Conservation (phyloP, 2,329 filamentous ascomycete species). For the Chalara sp. region DNA sequence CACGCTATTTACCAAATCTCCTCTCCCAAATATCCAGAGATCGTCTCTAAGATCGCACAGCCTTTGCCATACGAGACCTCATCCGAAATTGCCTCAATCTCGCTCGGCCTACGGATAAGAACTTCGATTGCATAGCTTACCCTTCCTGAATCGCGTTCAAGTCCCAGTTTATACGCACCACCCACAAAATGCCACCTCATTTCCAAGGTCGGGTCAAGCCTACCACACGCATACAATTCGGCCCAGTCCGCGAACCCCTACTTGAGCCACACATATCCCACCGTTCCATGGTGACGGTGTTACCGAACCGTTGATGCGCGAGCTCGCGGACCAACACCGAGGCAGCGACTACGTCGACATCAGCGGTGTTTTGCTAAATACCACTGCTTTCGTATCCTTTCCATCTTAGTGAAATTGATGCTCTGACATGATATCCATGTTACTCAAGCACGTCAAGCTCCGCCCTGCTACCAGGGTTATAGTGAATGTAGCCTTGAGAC, state of each 20-base stretch:
- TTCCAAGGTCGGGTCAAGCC: slow-evolving; percentile 9
- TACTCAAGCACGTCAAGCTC: slow-evolving; percentile 60
- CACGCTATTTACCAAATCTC: slow-evolving; percentile 59
- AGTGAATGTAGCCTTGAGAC: slow-evolving; percentile 62
- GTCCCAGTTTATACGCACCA: slow-evolving; percentile 6
- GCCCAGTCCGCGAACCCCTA: slow-evolving; percentile 67
- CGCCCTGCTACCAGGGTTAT: slow-evolving; percentile 61
- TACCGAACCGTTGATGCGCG: slow-evolving; percentile 71
- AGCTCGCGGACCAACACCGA: slow-evolving; percentile 52
- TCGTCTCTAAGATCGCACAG: slow-evolving; percentile 65
- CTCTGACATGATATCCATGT: slow-evolving; percentile 49
- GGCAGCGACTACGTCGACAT: slow-evolving; percentile 58
- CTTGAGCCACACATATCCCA: slow-evolving; percentile 71
- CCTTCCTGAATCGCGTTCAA: slow-evolving; percentile 10
- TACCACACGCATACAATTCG: slow-evolving; percentile 6
- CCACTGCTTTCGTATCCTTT: slow-evolving; percentile 56
- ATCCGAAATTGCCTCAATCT: slow-evolving; percentile 46
- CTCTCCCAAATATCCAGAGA: slow-evolving; percentile 63
- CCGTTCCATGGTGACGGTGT: slow-evolving; percentile 67
- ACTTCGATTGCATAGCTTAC: slow-evolving; percentile 11
- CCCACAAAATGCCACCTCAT: slow-evolving; percentile 12
- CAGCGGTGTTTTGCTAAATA: slow-evolving; percentile 59
- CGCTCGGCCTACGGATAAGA: slow-evolving; percentile 2
- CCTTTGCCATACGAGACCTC: slow-evolving; percentile 69
- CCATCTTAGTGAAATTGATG: slow-evolving; percentile 24